Evolutionary conservation across 2,329 filamentous ascomycete genomes (phyloP).

Genomic region (Colletotrichum scovillei): DNA sequence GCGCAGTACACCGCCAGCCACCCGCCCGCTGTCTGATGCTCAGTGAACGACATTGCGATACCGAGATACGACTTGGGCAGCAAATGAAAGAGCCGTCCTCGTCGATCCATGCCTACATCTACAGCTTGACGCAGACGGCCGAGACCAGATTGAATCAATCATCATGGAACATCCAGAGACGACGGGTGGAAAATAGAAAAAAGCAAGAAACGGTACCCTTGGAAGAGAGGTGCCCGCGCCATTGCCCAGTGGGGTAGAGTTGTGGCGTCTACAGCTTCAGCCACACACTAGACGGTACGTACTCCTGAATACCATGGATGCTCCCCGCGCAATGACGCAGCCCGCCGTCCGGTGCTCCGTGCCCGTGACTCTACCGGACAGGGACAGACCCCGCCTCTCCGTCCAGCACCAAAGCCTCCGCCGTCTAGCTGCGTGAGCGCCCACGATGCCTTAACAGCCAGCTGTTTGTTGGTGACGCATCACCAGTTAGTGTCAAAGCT

Average conservation of each 20-base stretch:
- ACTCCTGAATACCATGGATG: background rate
- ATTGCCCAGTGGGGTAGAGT: background rate
- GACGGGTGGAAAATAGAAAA: background rate
- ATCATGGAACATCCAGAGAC: background rate
- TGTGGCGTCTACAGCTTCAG: constrained; percentile 20
- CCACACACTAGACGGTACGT: background rate
- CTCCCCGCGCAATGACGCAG: constrained; percentile 33
- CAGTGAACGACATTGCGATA: background rate
- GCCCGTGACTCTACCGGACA: constrained; percentile 13
- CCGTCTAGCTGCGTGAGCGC: background rate
- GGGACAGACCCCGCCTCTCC: constrained; percentile 26
- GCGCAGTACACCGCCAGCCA: background rate
- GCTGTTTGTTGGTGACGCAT: background rate
- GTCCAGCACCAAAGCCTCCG: constrained; percentile 1
- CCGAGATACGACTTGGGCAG: background rate
- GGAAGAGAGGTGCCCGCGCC: background rate
- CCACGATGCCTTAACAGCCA: background rate
- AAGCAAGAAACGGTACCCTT: background rate
- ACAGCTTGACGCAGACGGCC: background rate
- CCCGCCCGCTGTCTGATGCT: background rate
- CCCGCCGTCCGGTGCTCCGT: constrained; percentile 25
- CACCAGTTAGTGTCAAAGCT: background rate
- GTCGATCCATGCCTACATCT: background rate
- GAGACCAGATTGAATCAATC: background rate
- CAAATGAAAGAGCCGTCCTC: no score